Conservation (phyloP, 2,329 filamentous ascomycete species). For the Trichoderma arundinaceum region DNA sequence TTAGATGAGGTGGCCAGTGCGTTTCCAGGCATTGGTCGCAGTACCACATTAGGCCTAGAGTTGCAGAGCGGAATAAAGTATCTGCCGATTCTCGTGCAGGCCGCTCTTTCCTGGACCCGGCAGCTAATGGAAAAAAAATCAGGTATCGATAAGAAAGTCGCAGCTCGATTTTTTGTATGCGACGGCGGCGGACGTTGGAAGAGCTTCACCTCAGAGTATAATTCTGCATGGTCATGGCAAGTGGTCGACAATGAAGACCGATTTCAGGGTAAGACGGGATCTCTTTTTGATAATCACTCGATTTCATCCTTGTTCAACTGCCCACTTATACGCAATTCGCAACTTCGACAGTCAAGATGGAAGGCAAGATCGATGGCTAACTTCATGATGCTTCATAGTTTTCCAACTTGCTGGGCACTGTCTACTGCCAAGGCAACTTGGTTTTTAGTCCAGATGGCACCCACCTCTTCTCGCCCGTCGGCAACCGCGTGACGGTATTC, state of each 20-base stretch:
- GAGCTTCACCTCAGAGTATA: conserved; percentile 21
- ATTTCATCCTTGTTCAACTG: not conserved
- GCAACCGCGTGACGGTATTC: conserved; percentile 94
- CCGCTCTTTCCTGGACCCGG: too few relatives aligned
- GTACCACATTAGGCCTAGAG: conserved; percentile 35
- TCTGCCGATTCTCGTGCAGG: conserved; percentile 37
- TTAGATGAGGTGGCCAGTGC: conserved; percentile 36
- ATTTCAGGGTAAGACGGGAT: conserved; percentile 78
- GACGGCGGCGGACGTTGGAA: conserved; percentile 17
- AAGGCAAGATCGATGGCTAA: not conserved
- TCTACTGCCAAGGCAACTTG: conserved; percentile 97
- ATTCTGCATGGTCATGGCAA: conserved; percentile 42
- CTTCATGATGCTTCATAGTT: conserved; percentile 63
- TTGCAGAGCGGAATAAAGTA: conserved; percentile 44
- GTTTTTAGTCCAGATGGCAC: conserved; percentile 96
- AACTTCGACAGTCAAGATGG: not conserved
- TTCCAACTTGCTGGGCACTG: conserved; percentile 96
- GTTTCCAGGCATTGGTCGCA: conserved; percentile 31
- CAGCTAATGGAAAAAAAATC: conserved; percentile 32
- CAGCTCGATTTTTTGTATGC: conserved; percentile 33
- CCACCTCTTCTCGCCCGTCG: conserved; percentile 92
- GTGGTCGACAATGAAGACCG: conserved; percentile 85
- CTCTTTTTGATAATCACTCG: not conserved
- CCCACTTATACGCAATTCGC: not conserved
- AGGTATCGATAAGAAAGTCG: conserved; percentile 38